Evolutionary conservation across 139 green algal species (phyloP), one percentile per base, ranked within the genome.

Genomic region (Picochlorum sp.): DNA sequence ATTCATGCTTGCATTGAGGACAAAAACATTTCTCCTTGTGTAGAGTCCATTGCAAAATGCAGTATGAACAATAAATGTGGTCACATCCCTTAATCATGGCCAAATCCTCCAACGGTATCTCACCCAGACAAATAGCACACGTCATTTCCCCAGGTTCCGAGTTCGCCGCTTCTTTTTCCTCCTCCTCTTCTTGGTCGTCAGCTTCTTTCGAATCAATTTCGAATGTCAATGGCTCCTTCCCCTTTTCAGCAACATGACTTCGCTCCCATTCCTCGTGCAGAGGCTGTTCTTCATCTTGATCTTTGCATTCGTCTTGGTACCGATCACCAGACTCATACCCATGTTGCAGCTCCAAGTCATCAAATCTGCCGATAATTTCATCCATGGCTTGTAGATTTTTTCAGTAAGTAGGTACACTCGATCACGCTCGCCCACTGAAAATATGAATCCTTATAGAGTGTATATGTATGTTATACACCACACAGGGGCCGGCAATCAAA

Each of bases 51-150:
- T 70, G 62, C 49, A 94, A 69, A 54, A 94, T 89, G 63, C 86
- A 94, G 20, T 79, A 72, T 18, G 73, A 73, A 54, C 86, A 95
- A 64, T 93, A 94, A n/a, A 70, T 55, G 56, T 94, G 85, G 57
- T 91, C 81, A 64, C 85, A 94, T 43, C 83, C 86, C 61, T 84
- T 85, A 28, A 94, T 41, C 29, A 83, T 54, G 3, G 82, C 80
- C 18, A 82, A 58, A 29, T 90, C 77, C 20, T 57, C 63, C 4
- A 79, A 58, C 18, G 57, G 28, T 18, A 87, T 93, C 14, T 65
- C 45, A 12, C 78, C 60, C 47, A 88, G 59, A 66, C 85, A 94
- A 31, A 94, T 88, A 39, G 83, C 80, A 47, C 85, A 94, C 1
- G 79, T 82, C 39, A 85, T 51, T 22, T 89, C 82, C 2, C 61